These are phyloP conservation scores for Lentinula raphanica DNA, from an alignment of 768 basidiomycete genomes.

Conservation along the genomic window DNA sequence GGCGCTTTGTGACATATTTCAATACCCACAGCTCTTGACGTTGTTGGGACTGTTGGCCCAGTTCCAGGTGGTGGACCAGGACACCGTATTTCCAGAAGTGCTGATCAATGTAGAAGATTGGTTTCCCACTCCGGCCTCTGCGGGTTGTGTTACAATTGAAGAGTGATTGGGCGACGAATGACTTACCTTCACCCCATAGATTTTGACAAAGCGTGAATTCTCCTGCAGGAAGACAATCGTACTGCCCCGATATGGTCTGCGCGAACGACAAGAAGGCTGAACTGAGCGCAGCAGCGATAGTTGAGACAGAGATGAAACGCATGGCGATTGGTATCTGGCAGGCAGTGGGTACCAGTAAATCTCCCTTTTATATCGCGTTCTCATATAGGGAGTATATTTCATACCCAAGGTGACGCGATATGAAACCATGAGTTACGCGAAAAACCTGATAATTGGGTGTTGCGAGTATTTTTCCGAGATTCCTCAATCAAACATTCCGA, in stretches of 20 bases:
- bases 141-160: not conserved
- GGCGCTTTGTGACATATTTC: not conserved
- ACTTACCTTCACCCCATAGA: constrained; percentile 45
- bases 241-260: constrained; percentile 41
- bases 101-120: constrained; percentile 44
- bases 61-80: constrained; percentile 50
- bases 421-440: not conserved
- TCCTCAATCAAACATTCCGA: too few species aligned
- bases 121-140: constrained; percentile 40
- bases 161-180: too few species aligned
- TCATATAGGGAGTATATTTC: not conserved
- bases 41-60: constrained; percentile 47
- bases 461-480: not conserved
- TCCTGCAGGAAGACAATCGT: constrained; percentile 40
- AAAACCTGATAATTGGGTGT: too few species aligned
- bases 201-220: constrained; percentile 51
- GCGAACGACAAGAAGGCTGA: constrained; percentile 15
- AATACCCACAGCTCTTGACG: constrained; percentile 50
- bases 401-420: not conserved
- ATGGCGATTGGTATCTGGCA: not conserved
- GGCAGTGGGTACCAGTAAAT: not conserved
- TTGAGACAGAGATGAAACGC: not conserved
- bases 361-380: not conserved
- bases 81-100: constrained; percentile 32
- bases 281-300: not conserved